Evolutionary conservation across 208 protist species (phyloP), one percentile per base, ranked within the genome.

Genomic region (Trypanosoma theileri): DNA sequence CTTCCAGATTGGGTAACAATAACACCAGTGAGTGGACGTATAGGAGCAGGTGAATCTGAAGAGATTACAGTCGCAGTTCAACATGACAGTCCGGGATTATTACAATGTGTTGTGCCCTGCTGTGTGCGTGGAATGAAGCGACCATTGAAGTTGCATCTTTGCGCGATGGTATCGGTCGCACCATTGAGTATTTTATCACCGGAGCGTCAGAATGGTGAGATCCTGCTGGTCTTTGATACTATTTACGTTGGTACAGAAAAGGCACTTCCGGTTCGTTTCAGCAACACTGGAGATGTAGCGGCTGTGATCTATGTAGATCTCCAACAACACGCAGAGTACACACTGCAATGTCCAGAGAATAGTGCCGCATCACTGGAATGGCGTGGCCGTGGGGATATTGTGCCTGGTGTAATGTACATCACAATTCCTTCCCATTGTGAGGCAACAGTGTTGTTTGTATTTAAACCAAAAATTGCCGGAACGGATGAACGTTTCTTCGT

Each of bases 261-360:
- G 45, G 59, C 69, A 2, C 78, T 69, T 19, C 68, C 75, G 17
- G 69, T 98, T 31, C 71, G 73, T 17, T 66, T 98, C 54, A 70
- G 61, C 11, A 98, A 98, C 78, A 83, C 41, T 40, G 81, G 84
- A 50, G 78, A 86, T 55, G 89, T 98, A 10, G 79, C 84, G 4
- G 95, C 89, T 12, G 74, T 95, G 14, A 68, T 98, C 12, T 46
- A 75, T 21, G 54, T 96, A 16, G 94, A 98, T 71, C 63, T 98
- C 19, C 71, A 79, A 1, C 46, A 60, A 17, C 77, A 76, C 58
- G 22, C 41, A 26, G 73, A 71, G 57, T 87, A 81, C 68, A 60
- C 77, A 51, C 57, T 86, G 22, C 59, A 54, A 24, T 45, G 69
- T 31, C n/a, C 59, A 16, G 62, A 59, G 1, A 55, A 60, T 58